Percentiles rank a stretch among this genome's conserved stretches.
Conservation (phyloP, 345 rosid genomes). For the Isatis tinctoria region DNA sequence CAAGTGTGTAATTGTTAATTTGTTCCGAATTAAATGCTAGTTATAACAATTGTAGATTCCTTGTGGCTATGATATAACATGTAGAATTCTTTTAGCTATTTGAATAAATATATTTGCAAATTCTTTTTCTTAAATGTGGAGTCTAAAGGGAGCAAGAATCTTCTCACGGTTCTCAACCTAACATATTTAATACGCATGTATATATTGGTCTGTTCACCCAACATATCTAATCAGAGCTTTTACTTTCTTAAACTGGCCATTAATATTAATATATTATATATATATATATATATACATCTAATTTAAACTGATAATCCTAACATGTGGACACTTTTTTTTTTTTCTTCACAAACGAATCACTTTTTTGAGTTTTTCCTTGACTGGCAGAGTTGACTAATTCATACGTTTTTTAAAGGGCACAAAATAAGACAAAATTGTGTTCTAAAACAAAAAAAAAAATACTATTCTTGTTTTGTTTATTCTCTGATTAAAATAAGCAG, state of each 20-base stretch:
- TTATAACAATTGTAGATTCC: neutral
- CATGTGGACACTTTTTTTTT: neutral
- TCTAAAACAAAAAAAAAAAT: neutral
- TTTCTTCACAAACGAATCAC: neutral
- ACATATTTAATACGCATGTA: constrained; percentile 21
- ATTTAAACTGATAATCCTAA: neutral
- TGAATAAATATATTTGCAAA: constrained; percentile 2
- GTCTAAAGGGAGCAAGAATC: constrained; percentile 25
- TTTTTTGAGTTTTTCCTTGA: neutral
- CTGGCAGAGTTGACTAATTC: constrained; percentile 23
- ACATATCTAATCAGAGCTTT: neutral
- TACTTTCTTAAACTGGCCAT: constrained; percentile 1
- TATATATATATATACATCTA: too few relatives aligned
- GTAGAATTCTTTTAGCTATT: neutral
- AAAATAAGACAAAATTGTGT: constrained; percentile 11
- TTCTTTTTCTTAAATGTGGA: constrained; percentile 4
- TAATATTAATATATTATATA: too few relatives aligned
- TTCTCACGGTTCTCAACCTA: constrained; percentile 20
- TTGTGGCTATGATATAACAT: neutral
- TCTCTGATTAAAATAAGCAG: neutral
- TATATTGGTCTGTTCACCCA: constrained; percentile 13
- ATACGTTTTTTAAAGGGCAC: neutral
- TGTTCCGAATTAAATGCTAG: neutral
- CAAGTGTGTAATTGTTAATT: too few relatives aligned
- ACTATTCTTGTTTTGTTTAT: too few relatives aligned